These are phyloP conservation scores for Grigorovia humatica DNA, from an alignment of 805 yeast genomes.

Conservation along the genomic window DNA sequence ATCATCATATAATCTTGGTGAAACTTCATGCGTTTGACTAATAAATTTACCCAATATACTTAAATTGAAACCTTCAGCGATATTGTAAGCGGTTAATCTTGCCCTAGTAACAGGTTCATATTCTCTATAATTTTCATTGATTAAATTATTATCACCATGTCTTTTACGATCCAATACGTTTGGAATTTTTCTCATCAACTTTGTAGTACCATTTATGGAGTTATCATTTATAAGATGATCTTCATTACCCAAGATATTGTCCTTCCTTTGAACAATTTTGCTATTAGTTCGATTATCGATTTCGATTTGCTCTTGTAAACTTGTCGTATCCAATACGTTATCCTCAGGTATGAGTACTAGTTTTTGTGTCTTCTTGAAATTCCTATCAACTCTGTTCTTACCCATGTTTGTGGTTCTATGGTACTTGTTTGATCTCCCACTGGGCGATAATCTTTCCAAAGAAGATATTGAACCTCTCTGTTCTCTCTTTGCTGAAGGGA, in stretches of 20 bases:
- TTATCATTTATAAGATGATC: neutral
- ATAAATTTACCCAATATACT: conserved; percentile 54
- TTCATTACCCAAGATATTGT: neutral
- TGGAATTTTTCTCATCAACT: neutral
- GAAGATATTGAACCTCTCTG: conserved; percentile 34
- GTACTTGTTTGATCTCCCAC: conserved; percentile 8
- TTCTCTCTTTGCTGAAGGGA: conserved; percentile 60
- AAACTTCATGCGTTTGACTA: conserved; percentile 61
- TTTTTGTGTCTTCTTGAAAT: conserved; percentile 78
- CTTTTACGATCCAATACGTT: conserved; percentile 1
- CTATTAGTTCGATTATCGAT: neutral
- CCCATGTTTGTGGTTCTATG: too few relatives aligned
- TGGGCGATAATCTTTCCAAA: conserved; percentile 12
- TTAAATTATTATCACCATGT: neutral
- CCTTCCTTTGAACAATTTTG: conserved; percentile 27
- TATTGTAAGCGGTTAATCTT: conserved; percentile 84
- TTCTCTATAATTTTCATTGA: neutral
- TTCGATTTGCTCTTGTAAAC: neutral
- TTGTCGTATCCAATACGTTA: conserved; percentile 2
- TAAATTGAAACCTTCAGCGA: conserved; percentile 73
- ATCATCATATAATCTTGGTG: conserved; percentile 83
- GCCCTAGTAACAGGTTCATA: conserved; percentile 47
- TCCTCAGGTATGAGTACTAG: conserved; percentile 73
- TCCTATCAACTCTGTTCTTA: conserved; percentile 36
- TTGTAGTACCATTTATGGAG: neutral